phyloP scores from a whole-genome alignment of 805 yeast species.

The Candida xyloterini region DNA sequence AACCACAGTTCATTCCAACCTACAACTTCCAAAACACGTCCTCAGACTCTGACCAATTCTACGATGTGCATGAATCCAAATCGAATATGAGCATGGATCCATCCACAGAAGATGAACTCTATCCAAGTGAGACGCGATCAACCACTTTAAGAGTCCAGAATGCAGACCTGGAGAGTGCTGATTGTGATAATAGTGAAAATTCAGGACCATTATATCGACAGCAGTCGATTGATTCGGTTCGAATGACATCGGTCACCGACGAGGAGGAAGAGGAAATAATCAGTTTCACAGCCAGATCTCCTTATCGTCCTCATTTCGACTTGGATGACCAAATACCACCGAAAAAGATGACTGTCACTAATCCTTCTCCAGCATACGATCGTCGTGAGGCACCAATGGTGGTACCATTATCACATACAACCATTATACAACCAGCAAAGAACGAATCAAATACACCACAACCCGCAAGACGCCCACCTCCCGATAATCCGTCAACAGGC shows the following conservation, averaged over 20 bases:
- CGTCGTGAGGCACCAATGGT: constrained; percentile 38
- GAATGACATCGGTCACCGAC: not conserved
- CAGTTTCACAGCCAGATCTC: constrained; percentile 36
- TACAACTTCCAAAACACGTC: not conserved
- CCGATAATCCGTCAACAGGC: constrained; percentile 36
- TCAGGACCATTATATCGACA: constrained; percentile 15
- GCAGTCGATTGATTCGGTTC: constrained; percentile 13
- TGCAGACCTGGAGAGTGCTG: not conserved
- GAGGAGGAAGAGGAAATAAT: constrained; percentile 24
- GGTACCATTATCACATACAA: constrained; percentile 29
- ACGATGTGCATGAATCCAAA: constrained; percentile 16
- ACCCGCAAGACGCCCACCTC: constrained; percentile 37
- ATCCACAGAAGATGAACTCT: constrained; percentile 12
- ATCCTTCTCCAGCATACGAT: constrained; percentile 33
- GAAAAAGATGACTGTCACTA: constrained; percentile 25
- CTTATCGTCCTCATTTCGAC: constrained; percentile 30
- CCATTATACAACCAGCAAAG: constrained; percentile 20
- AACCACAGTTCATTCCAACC: not conserved
- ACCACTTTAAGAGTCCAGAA: constrained; percentile 4
- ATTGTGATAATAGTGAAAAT: not conserved
- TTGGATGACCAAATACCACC: constrained; percentile 13
- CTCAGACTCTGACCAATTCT: constrained; percentile 9
- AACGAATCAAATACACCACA: constrained; percentile 7
- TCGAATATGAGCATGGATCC: constrained; percentile 8
- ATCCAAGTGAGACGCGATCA: constrained; percentile 7